Evolutionary conservation across 1,284 basidiomycete species (phyloP), one percentile per base, ranked within the genome.

Genomic region (Trametes pubescens): DNA sequence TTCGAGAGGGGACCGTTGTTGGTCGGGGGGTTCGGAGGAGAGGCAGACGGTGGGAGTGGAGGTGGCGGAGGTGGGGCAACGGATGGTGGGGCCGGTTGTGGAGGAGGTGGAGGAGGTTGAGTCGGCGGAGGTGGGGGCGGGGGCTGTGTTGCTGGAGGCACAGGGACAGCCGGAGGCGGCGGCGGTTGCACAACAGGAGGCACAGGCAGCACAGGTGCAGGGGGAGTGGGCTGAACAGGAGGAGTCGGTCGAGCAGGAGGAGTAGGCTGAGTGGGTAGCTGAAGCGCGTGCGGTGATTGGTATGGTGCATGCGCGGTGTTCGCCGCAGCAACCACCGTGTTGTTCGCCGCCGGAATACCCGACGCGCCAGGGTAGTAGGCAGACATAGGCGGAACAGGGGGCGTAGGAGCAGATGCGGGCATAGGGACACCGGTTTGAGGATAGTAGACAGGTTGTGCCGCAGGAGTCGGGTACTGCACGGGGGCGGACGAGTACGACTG

Each of bases 401-500:
- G 38, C 10, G 47, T 18, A 18, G 62, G 29, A 16, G 38, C 24
- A 54, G 54, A 49, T 13, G n/a, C 21, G 22, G 61, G 32, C 13
- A 49, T 35, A 44, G 44, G 35, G 2, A 53, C 34, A 21, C 58
- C 55, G 6, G 57, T 29, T 10, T 6, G 1, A 29, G 61, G 57
- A 46, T 66, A 63, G 10, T 59, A 52, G 9, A 34, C 43, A 24
- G 60, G 51, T 24, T 51, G 58, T 2, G 46, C 18, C 4, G 55
- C 34, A 37, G 56, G 49, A 13, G 59, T 11, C n/a, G 44, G 16
- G 29, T 57, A 57, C 40, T 60, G 62, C 14, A 38, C 13, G 1
- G 53, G 35, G 18, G 61, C 46, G 18, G 59, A 32, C 32, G 54
- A 35, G 44, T 56, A 62, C 21, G 49, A 32, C 53, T 59, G 65